Evolutionary conservation across 805 yeast species (phyloP), one percentile per base, ranked within the genome.

Genomic region (Cyberlindnera americana): DNA sequence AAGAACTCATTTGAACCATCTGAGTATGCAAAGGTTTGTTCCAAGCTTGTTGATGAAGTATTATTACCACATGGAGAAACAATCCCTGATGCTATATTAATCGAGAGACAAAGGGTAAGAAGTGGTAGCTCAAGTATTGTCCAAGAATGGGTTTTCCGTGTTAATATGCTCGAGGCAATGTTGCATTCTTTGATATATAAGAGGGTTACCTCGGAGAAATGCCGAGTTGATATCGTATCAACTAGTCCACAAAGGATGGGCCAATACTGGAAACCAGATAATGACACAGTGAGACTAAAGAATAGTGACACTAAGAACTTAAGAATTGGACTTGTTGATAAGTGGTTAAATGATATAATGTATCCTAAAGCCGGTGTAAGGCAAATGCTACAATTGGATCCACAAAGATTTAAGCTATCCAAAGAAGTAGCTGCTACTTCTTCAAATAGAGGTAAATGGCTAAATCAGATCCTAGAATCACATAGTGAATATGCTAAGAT

Each of bases 41-140:
- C 44, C 12, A 43, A 44, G 5, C 44, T 65, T 4, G 56, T 60
- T 1, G 55, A 64, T 13, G 50, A 50, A 0, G 48, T 56, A 2
- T 37, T 54, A 18, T 43, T 64, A 11, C 52, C 56, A 3, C 17
- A 37, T 2, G 38, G 41, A 4, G 32, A 44, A 3, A 29, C 43
- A 1, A 22, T 44, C 0, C 72, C 77, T 0, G 70, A 70, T 41
- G 53, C 68, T 3, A 64, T 75, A 3, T 50, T 78, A 10, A 59
- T 80, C 3, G 87, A 81, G 49, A 52, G 77, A 41, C 87, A 81
- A 53, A 51, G 86, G 28, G 63, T 72, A 29, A 63, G 85, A 35
- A 66, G 77, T 0, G 59, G 59, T 46, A 73, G 81, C 0, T 61
- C 72, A 2, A 61, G 65, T 10, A 57, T 55, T 14, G 70, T 80